A percentile compares a stretch with the other conserved stretches of the same genome.
phyloP scores from a whole-genome alignment of 345 rosid genomes.

The Chamaenerion angustifolium region DNA sequence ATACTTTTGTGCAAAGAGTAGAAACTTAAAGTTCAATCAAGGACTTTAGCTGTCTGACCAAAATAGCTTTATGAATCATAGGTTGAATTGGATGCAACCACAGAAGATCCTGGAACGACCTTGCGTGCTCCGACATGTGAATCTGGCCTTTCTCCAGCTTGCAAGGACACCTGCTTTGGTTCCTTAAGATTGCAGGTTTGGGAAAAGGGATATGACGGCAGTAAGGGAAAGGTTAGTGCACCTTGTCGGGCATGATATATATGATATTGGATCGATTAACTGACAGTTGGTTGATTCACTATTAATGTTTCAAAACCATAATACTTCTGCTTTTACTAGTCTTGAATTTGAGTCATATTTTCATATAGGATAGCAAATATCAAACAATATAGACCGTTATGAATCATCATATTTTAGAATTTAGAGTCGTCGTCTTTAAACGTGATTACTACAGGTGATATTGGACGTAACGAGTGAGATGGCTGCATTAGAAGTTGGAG shows the following conservation, averaged over 20 bases:
- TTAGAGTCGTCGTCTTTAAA: too few species aligned
- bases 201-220: constrained; percentile 62
- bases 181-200: constrained; percentile 61
- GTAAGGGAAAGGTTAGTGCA: constrained; percentile 66
- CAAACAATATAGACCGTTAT: too few species aligned
- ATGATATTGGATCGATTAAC: too few species aligned
- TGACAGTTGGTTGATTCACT: too few species aligned
- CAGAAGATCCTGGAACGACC: constrained; percentile 59
- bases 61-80: constrained; percentile 8
- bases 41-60: too few species aligned
- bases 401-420: too few species aligned
- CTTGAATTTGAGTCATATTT: too few species aligned
- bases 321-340: too few species aligned
- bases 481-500: constrained; percentile 91
- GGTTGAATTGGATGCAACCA: constrained; percentile 73
- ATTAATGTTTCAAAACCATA: too few species aligned
- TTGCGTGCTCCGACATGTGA: constrained; percentile 83
- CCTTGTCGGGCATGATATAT: neutral
- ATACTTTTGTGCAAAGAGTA: too few species aligned
- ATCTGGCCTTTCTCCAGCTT: constrained; percentile 77
- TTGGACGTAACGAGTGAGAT: constrained; percentile 65
- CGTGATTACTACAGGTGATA: constrained; percentile 30
- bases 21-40: too few species aligned
- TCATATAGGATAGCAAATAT: too few species aligned
- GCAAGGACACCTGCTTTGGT: constrained; percentile 75